Base-by-base conservation (phyloP, 768 basidiomycete genomes). In the Cystobasidium onofrii region DNA sequence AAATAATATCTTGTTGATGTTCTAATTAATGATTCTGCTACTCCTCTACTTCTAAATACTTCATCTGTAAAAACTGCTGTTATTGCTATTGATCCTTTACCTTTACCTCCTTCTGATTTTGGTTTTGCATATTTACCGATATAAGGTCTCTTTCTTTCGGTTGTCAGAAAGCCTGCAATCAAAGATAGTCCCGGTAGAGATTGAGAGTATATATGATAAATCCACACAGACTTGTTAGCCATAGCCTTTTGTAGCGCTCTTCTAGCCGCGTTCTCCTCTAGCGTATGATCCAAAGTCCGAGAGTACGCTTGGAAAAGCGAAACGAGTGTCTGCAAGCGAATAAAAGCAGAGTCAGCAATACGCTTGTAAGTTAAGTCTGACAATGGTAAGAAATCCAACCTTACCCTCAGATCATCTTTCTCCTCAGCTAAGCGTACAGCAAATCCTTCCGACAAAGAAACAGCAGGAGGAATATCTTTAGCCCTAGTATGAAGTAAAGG, bases 61-160 rank as follows among this genome's bases (percentile, higher is more conserved):
- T 71, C 69, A n/a, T 71, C 69, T n/a, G 55, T 60, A 31, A 41
- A 71, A 23, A 71, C 69, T n/a, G 69, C 50, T 23, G 69, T 71
- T 27, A 71, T 71, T 12, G 69, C 50, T 39, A 52, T 23, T 44
- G 34, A 34, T 41, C 54, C 44, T 23, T 55, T 55, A 2, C 69
- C 39, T 60, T 60, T 36, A 4, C 50, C 36, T 6, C 66, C 50
- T 25, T 31, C 46, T 2, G 9, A 9, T 31, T 29, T 23, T 33
- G 44, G 18, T 3, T 18, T 10, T 31, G 10, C 31, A 17, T 33
- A 3, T 27, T 18, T 13, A 20, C 39, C n/a, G 23, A n/a, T 9
- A 20, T 25, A 33, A 12, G 33, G 52, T 36, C 69, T 23, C 27
- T 23, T 33, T 3, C 69, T 54, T 36, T 71, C 69, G 33, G 69